A percentile compares a stretch with the other conserved stretches of the same genome.
Conservation (phyloP, 1,284 basidiomycete genomes). For the Fomitopsis pinicola region DNA sequence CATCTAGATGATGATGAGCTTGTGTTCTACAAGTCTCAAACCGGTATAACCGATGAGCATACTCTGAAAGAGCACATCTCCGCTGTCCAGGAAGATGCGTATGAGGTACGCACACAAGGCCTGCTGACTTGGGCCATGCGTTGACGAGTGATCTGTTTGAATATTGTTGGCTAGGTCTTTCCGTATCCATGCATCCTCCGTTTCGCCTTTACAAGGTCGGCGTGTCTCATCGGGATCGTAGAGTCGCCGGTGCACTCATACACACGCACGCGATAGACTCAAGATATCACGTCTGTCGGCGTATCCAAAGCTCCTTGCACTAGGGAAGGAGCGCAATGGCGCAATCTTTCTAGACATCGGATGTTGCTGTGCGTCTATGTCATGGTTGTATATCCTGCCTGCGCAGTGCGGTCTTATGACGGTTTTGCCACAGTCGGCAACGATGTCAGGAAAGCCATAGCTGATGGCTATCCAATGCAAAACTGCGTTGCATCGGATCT, state of each 20-base stretch:
- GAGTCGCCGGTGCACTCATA: background rate
- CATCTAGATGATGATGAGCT: constrained; percentile 11
- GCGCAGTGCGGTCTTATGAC: background rate
- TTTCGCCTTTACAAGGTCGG: constrained; percentile 14
- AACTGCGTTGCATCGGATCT: constrained; percentile 30
- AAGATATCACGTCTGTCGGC: constrained; percentile 13
- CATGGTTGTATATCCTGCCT: background rate
- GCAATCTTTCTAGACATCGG: constrained; percentile 41
- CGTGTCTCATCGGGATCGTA: background rate
- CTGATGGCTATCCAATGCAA: constrained; percentile 31
- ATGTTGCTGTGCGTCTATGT: constrained; percentile 40
- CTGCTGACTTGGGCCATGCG: too few species aligned
- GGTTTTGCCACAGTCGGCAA: constrained; percentile 31
- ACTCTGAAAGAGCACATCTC: constrained; percentile 14
- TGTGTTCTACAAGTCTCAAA: constrained; percentile 14
- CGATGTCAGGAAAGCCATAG: constrained; percentile 34
- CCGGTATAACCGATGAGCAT: constrained; percentile 13
- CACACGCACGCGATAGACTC: constrained; percentile 3
- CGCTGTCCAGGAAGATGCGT: constrained; percentile 12
- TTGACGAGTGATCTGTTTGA: background rate
- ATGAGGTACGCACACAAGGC: constrained; percentile 1
- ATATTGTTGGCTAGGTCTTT: constrained; percentile 2
- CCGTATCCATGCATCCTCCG: constrained; percentile 16
- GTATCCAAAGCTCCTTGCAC: constrained; percentile 28
- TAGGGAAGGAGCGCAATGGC: constrained; percentile 30